Evolutionary conservation across 768 basidiomycete species (phyloP), one percentile per base, ranked within the genome.

Genomic region (Dentipellis fragilis): DNA sequence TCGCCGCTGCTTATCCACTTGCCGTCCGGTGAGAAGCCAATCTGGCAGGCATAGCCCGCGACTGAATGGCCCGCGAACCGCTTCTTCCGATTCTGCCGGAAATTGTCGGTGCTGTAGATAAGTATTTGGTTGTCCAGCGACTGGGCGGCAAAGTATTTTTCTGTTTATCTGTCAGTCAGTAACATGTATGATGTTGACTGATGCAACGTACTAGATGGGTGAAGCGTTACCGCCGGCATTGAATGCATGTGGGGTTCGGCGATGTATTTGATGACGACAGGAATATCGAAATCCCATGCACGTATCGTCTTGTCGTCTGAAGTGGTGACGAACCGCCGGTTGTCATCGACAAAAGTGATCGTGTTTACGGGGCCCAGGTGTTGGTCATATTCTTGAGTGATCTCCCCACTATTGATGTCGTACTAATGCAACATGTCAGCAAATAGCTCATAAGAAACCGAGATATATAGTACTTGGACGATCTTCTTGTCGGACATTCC

Each of bases 401-500:
- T 96, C 68, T 98, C 94, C 21, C 89, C 89, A 12, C 89, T 86
- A 65, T 89, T 86, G 67, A 93, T 93, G 68, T 99, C 96, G 67
- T 96, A 98, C 93, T 97, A 59, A 29, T 1, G 37, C 34, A 37
- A 23, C 38, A 29, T 9, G 45, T 54, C 34, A 51, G 11, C 39
- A 14, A 11, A 16, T 52, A 54, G 50, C 61, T 9, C 36, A 40
- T 22, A 17, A 57, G 35, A 55, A 21, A 10, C 12, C 45, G 42
- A 23, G 45, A 21, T 21, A 10, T 7, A 34, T 37, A 78, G 57
- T 65, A 93, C 94, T 79, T 97, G 95, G 39, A 98, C 90, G 61
- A 99, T 96, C 72, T 97, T 98, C 75, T 98, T 98, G 73, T 98
- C 94, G 40, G 87, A 89, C 96, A 98, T 99, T 58, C 96, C 96